Base-by-base conservation (phyloP, 2,329 filamentous ascomycete genomes). In the Podosphaera fusca region DNA sequence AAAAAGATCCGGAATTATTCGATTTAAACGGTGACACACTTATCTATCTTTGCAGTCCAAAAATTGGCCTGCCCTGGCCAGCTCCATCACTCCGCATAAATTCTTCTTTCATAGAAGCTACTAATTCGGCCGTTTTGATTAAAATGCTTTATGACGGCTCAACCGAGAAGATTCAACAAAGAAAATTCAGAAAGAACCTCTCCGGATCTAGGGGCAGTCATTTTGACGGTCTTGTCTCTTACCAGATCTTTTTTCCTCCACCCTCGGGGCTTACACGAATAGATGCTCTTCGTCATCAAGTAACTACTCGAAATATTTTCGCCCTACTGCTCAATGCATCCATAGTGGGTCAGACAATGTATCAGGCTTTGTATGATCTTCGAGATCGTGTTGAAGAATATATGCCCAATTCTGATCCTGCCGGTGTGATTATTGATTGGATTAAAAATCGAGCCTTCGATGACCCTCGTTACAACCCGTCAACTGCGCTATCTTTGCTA, bases 241-340 rank as follows among this genome's bases (percentile, higher is more conserved):
- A 80, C 58, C 75, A 82, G 63, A 76, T 85, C 66, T 79, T 76
- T 68, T 81, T 85, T 59, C 74, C 80, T 0, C 73, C 78, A 0
- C 79, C 79, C 0, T 61, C 71, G 1, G 72, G 75, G 42, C 63
- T 75, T 45, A 73, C 64, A 62, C 74, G 68, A 63, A 67, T 67
- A 21, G 75, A 74, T 47, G 74, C 74, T 56, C 71, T 75, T 1
- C 72, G 78, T 0, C 73, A 83, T 60, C 78, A 81, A 61, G 73
- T 85, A 52, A 81, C 82, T 0, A 82, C 81, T 0, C 76, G 82
- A 29, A 86, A 85, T 63, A 76, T 85, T 50, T 79, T 86, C 62
- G 82, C 81, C 0, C 68, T 85, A 38, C 67, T 85, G 1, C 81
- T 79, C 62, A 74, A 78, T 55, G 77, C 78, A 30, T 81, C 81